Percentiles rank a stretch among this genome's conserved stretches.
phyloP scores from a whole-genome alignment of 2,329 filamentous ascomycete species.

The Akanthomyces lecanii region DNA sequence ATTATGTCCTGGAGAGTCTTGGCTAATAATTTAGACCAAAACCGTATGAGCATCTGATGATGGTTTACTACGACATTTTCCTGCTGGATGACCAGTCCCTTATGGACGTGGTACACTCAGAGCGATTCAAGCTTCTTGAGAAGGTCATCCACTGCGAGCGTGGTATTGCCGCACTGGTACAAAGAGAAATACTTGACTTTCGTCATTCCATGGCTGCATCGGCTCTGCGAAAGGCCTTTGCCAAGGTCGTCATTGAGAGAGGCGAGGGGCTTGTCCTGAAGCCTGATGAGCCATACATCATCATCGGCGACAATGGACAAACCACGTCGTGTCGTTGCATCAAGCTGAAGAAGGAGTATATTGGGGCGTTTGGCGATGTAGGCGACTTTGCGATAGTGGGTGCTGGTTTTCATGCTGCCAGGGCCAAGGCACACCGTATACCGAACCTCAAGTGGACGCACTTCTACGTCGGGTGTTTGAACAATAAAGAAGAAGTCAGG shows the following conservation, averaged over 20 bases:
- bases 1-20: constrained; percentile 20
- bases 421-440: constrained; percentile 53
- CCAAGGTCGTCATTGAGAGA: constrained; percentile 57
- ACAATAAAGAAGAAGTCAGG: constrained; percentile 59
- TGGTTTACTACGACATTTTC: constrained; percentile 57
- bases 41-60: constrained; percentile 54
- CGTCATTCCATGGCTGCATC: constrained; percentile 45
- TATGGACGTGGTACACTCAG: constrained; percentile 48
- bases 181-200: constrained; percentile 66
- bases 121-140: constrained; percentile 57
- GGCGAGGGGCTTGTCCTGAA: constrained; percentile 82
- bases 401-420: constrained; percentile 63
- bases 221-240: constrained; percentile 60
- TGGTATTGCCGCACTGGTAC: constrained; percentile 64
- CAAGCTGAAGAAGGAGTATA: constrained; percentile 85
- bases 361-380: constrained; percentile 72
- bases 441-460: constrained; percentile 67
- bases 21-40: constrained; percentile 35
- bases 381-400: constrained; percentile 80
- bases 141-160: constrained; percentile 46
- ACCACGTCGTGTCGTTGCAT: constrained; percentile 55
- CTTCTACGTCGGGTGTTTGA: constrained; percentile 73
- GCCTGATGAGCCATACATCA: constrained; percentile 73
- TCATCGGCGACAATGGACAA: constrained; percentile 37
- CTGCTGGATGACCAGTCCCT: constrained; percentile 52